phyloP scores from a whole-genome alignment of 2,329 filamentous ascomycete species.

The Xylaria sp. region DNA sequence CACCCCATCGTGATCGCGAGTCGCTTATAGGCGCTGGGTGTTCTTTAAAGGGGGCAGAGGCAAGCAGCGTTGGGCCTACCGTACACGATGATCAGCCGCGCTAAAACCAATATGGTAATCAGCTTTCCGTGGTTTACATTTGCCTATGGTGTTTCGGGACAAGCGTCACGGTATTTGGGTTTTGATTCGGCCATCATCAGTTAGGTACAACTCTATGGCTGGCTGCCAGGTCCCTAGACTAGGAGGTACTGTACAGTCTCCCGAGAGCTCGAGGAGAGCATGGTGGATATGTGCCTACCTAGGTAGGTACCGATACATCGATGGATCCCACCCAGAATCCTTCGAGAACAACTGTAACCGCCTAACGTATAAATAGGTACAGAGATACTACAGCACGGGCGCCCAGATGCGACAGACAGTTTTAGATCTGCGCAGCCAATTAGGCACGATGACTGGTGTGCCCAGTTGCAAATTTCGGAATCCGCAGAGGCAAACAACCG shows the following conservation, averaged over 20 bases:
- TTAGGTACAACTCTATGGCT: too few relatives aligned
- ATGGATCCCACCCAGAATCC: constrained; percentile 10
- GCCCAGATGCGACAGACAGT: constrained; percentile 1
- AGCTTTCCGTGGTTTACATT: constrained; percentile 9
- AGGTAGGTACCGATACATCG: neutral
- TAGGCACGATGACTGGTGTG: neutral
- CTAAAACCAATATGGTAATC: constrained; percentile 5
- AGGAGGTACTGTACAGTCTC: too few relatives aligned
- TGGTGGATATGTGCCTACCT: neutral
- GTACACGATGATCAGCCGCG: neutral
- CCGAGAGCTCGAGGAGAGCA: too few relatives aligned
- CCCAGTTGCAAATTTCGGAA: constrained; percentile 16
- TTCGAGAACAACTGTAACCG: constrained; percentile 10
- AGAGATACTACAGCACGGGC: constrained; percentile 4
- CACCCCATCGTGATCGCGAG: too few relatives aligned
- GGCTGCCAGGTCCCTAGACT: too few relatives aligned
- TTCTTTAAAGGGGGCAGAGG: constrained; percentile 22
- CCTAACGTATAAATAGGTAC: constrained; percentile 19
- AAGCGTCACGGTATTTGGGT: neutral
- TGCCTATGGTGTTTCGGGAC: neutral
- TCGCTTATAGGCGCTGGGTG: neutral
- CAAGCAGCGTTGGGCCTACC: neutral
- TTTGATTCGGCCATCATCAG: too few relatives aligned
- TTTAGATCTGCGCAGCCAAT: constrained; percentile 4
- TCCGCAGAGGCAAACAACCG: constrained; percentile 13